Percentiles rank a stretch among this genome's conserved stretches.
These are phyloP conservation scores for Rhizopogon vesiculosus DNA, from an alignment of 768 basidiomycete genomes.

Conservation along the genomic window DNA sequence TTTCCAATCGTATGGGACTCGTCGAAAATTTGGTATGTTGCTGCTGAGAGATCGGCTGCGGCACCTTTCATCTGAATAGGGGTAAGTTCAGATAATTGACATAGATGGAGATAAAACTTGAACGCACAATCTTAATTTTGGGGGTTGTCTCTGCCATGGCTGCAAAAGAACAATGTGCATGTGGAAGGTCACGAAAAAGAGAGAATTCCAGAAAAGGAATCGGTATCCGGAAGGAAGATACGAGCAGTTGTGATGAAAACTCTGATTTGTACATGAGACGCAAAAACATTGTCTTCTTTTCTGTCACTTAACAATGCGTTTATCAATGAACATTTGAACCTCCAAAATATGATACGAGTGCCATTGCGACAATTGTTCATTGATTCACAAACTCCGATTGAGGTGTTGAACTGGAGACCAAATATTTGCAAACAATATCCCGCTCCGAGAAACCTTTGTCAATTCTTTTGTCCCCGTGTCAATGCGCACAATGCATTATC, in stretches of 20 bases:
- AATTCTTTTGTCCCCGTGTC: slow-evolving; percentile 4
- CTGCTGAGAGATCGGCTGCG: slow-evolving; percentile 75
- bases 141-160: slow-evolving; percentile 23
- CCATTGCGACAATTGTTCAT: background rate
- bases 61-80: slow-evolving; percentile 73
- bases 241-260: too few species aligned
- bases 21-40: slow-evolving; percentile 88
- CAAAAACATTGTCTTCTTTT: background rate
- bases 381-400: slow-evolving; percentile 4
- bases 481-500: slow-evolving; percentile 10
- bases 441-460: background rate
- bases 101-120: background rate
- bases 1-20: slow-evolving; percentile 98
- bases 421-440: slow-evolving; percentile 6
- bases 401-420: background rate
- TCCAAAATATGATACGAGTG: slow-evolving; percentile 4
- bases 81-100: slow-evolving; percentile 5
- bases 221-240: background rate
- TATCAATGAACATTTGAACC: background rate
- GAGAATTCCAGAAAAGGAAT: background rate
- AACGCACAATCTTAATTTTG: slow-evolving; percentile 27
- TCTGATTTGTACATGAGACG: too few species aligned
- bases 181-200: background rate
- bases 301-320: too few species aligned
- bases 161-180: background rate